phyloP scores from a whole-genome alignment of 306 rosid species.

The Rosa lucieae region DNA sequence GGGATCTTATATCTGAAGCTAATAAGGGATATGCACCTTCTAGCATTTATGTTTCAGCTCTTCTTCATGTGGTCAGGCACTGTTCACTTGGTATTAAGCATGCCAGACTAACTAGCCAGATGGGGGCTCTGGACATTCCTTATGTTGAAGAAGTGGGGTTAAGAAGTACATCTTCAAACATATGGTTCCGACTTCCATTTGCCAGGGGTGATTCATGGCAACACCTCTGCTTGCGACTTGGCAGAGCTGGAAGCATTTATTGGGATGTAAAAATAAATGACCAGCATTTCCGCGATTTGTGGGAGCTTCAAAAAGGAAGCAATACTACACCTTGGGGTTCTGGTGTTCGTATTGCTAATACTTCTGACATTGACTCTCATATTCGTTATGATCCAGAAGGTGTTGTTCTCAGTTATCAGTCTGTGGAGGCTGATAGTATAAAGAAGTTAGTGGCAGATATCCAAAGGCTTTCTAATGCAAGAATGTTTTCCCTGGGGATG shows the following conservation, averaged over 20 bases:
- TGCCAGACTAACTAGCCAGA: slow-evolving; percentile 95
- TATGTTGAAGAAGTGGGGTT: slow-evolving; percentile 94
- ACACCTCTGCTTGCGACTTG: slow-evolving; percentile 91
- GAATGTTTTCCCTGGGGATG: slow-evolving; percentile 96
- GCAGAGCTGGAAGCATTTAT: slow-evolving; percentile 93
- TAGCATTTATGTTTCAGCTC: slow-evolving; percentile 81
- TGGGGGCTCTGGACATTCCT: slow-evolving; percentile 88
- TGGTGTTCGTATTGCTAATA: slow-evolving; percentile 93
- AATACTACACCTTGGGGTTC: slow-evolving; percentile 85
- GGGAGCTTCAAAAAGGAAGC: slow-evolving; percentile 98
- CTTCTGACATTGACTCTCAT: slow-evolving; percentile 94
- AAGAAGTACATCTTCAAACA: slow-evolving; percentile 77
- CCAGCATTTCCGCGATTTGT: slow-evolving; percentile 92
- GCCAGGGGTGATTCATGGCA: slow-evolving; percentile 93
- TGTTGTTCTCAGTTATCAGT: slow-evolving; percentile 89
- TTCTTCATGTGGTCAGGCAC: slow-evolving; percentile 94
- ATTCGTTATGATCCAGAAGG: slow-evolving; percentile 96
- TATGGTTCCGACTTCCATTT: slow-evolving; percentile 95
- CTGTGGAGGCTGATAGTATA: slow-evolving; percentile 88
- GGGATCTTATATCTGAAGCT: slow-evolving; percentile 77
- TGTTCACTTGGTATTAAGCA: slow-evolving; percentile 90
- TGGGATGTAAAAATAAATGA: slow-evolving; percentile 99
- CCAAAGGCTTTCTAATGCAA: slow-evolving; percentile 92
- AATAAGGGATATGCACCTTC: slow-evolving; percentile 88
- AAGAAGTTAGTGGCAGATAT: slow-evolving; percentile 91